phyloP scores from a whole-genome alignment of 2,329 filamentous ascomycete genomes.

The Hypoxylon sp. region DNA sequence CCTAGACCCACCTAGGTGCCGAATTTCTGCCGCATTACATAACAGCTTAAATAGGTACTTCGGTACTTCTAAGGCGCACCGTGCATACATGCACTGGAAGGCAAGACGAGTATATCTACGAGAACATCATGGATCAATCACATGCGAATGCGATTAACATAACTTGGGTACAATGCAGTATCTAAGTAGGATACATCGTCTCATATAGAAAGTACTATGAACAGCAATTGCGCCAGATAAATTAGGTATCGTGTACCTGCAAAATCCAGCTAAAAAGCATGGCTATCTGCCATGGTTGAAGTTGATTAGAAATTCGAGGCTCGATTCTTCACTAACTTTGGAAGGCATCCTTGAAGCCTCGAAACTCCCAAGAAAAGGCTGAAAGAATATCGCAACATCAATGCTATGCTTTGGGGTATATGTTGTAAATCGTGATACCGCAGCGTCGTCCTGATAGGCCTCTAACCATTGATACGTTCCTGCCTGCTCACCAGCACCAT shows the following conservation, averaged over 20 bases:
- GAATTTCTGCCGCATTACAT: constrained; percentile 34
- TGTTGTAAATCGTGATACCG: constrained; percentile 41
- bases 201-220: neutral
- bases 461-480: constrained; percentile 18
- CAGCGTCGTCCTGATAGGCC: constrained; percentile 21
- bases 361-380: constrained; percentile 20
- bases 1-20: constrained; percentile 22
- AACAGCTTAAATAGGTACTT: neutral
- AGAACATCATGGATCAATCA: constrained; percentile 1
- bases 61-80: neutral
- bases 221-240: constrained; percentile 1
- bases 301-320: constrained; percentile 28
- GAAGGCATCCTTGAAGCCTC: constrained; percentile 29
- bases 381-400: constrained; percentile 27
- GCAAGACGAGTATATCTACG: neutral
- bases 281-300: constrained; percentile 17
- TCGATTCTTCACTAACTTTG: constrained; percentile 31
- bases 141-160: neutral
- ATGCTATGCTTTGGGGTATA: constrained; percentile 45
- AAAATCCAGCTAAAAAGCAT: constrained; percentile 7
- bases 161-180: neutral
- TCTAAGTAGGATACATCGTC: neutral
- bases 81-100: neutral
- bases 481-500: constrained; percentile 7
- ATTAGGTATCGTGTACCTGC: constrained; percentile 16